Evolutionary conservation across 441 rosid species (phyloP), one percentile per base, ranked within the genome.

Genomic region (Adansonia grandidieri): DNA sequence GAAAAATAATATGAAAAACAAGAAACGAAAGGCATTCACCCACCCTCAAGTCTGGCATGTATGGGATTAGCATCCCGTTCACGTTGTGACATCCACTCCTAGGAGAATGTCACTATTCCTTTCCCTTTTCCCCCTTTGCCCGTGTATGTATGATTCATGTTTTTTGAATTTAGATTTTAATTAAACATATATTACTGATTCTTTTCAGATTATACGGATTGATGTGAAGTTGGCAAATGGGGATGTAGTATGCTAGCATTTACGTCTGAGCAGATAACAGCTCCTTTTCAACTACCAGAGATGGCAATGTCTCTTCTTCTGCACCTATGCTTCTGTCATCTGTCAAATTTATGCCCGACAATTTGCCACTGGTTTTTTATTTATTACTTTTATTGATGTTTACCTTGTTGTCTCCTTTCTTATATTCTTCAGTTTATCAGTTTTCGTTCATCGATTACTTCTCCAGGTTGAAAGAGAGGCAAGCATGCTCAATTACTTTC

Each of bases 221-320:
- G 98, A 97, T 84, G 91, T 97, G 99, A 93, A 94, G 89, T 85
- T 97, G 86, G 99, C 99, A 65, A 65, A 97, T 84, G 98, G 94
- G 85, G 99, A 93, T 87, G 97, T 71, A 91, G 91, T 77, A 88
- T 97, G 97, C 89, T 97, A 73, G 91, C 97, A 74, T 93, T 92
- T 87, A 94, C 98, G 64, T 92, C 99, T 4, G 98, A 94, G 82
- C 97, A 97, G 88, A 97, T 94, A 74, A 90, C 95, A 50, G 92
- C 89, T 61, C 99, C 99, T 79, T 97, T 97, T 85, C 89, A 94
- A 56, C 99, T 97, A 74, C 98, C 98, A 80, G 99, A 97, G 92
- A 97, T 97, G 98, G 98, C 94, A 87, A 62, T 9, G 10, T 72
- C 70, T 65, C 13, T 76, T 61, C 65, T 78, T 40, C 71, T 42